These are phyloP conservation scores for Aspergillus tubingensis DNA, from an alignment of 2,329 filamentous ascomycete species.

Conservation along the genomic window DNA sequence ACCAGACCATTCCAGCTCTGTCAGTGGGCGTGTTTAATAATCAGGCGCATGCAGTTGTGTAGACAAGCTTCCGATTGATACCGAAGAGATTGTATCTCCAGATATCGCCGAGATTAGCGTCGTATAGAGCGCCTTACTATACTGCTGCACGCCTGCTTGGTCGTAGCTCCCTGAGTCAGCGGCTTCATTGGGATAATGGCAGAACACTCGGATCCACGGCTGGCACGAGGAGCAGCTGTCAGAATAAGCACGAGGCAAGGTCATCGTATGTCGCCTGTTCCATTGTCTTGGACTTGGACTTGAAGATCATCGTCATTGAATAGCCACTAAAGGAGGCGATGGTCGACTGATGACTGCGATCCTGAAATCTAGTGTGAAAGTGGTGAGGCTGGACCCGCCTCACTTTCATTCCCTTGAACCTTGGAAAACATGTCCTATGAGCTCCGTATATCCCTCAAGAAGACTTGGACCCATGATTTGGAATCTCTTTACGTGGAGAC, in stretches of 20 bases:
- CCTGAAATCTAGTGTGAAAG: background rate
- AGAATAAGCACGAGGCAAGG: constrained; percentile 1
- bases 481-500: background rate
- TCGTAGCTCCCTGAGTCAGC: background rate
- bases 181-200: background rate
- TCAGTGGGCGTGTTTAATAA: background rate
- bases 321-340: background rate
- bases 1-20: background rate
- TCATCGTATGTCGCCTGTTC: background rate
- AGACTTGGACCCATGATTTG: background rate
- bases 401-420: constrained; percentile 5
- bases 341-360: background rate
- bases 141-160: background rate
- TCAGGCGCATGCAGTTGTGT: background rate
- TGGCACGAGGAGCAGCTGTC: constrained; percentile 3
- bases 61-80: background rate
- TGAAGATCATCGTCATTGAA: background rate
- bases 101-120: constrained; percentile 1
- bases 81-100: background rate
- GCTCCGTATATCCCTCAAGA: background rate
- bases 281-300: background rate
- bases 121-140: background rate
- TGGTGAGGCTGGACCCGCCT: constrained; percentile 12
- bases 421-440: background rate
- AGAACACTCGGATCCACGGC: constrained; percentile 4